Base-by-base conservation (phyloP, 2,329 filamentous ascomycete species). In the Claviceps lovelessii region DNA sequence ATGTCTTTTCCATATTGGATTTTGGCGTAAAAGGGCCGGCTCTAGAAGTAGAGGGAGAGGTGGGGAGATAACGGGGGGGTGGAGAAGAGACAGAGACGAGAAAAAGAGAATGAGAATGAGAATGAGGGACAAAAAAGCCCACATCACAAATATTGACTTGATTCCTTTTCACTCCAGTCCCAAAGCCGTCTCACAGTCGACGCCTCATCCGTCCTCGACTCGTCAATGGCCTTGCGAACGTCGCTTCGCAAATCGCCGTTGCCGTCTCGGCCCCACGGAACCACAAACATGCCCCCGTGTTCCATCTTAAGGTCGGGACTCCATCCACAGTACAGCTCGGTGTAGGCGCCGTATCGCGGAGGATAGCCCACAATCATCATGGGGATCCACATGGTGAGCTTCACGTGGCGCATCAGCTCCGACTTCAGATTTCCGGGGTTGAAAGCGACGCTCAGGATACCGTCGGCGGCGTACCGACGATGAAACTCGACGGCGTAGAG, bases 271-370 rank as follows among this genome's bases (percentile, higher is more conserved):
- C 55, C 55, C 55, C 55, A 57, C 4, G 55, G 55, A 41, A 54
- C 33, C 29, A 57, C 55, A 50, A 54, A 57, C 44, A 54, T 52
- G 45, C 52, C 52, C 9, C 55, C 55, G 11, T 57, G 33, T 7
- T 63, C 70, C 1, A 68, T 44, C 0, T 68, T 73, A 4, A 77
- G 63, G 0, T 75, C 67, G 0, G 70, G 69, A 0, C 73, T 73
- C 44, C 75, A 63, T 0, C 68, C 75, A 0, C 74, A 70, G 56
- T 70, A 79, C 0, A 79, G 59, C 56, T 74, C 69, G 0, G 76
- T 76, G 59, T 76, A 77, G 0, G 73, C 75, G 0, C 75, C 76
- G 33, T 68, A 62, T 11, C 68, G 54, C 0, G 62, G 19, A 19
- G 56, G 53, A 0, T 68, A 64, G 53, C 67, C 61, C 1, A 67